Evolutionary conservation across 1,284 basidiomycete genomes (phyloP), one percentile per base, ranked within the genome.

Genomic region (Microbotryum saponariae): DNA sequence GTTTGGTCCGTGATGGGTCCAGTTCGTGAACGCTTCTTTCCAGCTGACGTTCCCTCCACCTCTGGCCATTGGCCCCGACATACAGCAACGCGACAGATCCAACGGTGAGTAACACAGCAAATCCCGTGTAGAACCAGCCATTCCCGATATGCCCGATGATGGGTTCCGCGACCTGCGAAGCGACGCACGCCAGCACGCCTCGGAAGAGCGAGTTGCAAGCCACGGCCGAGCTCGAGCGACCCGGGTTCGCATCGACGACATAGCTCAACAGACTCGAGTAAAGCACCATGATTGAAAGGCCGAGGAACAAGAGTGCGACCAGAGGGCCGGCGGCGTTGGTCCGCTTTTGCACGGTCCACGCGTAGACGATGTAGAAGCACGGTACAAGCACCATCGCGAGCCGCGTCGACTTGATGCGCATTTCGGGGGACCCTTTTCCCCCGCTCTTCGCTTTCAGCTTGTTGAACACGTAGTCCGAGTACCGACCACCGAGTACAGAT

Each of bases 401-500:
- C 42, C 66, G 54, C 46, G 66, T 65, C 12, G 63, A 59, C 50
- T 61, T 59, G 20, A 72, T 62, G 6, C 71, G 56, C 62, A 66
- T 63, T 62, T 67, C 65, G 1, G 37, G 69, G 77, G 71, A 61
- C 85, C 87, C 79, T 46, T 79, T 76, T 2, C 86, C 87, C 2
- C 81, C 82, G 65, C 86, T 86, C 53, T 78, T 75, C 23, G 76
- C 78, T 63, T 82, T 86, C 57, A 87, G 74, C 52, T 78, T 77
- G 5, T 74, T 72, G 33, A 90, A 78, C 44, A 84, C 78, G 50
- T 77, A 74, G 74, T 93, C 91, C 2, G 86, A 88, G 77, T 83
- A 89, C 10, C 84, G 79, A 0, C 91, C 90, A 10, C 90, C 90
- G 0, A 86, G 66, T 9, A 91, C 66, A 62, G 84, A 86, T 4